Evolutionary conservation across 1,284 basidiomycete genomes (phyloP), one percentile per base, ranked within the genome.

Genomic region (Fistulinella cinereoalba): DNA sequence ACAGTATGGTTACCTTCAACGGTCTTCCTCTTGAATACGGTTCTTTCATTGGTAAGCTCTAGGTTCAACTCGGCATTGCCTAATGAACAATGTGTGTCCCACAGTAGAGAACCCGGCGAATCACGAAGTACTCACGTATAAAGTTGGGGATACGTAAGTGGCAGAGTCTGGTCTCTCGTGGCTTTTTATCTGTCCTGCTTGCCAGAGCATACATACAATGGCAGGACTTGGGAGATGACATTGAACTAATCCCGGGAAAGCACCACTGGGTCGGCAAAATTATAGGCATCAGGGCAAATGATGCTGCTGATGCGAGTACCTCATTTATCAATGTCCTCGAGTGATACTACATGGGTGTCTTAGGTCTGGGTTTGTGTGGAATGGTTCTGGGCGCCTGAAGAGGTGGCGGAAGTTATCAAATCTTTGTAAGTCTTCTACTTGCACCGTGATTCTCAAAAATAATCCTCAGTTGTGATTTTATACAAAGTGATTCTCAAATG

Each of bases 361-460:
- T 36, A 80, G 70, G 76, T 77, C 0, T 79, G 74, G 73, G 66
- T 65, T 1, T 57, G 55, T 11, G 66, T 80, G 0, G 70, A 73
- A 42, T 80, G 79, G 79, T 79, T 64, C 40, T 80, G 75, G 58
- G 67, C 70, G 0, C 66, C 67, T 0, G 32, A 62, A 8, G 78
- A 80, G 28, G 68, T 74, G 1, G 58, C 60, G 0, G 52, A 54
- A 2, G 57, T 71, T 0, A 55, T 76, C 24, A 72, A 72, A 27
- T 71, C 74, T 3, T 76, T 79, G 77, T 77, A 46, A 50, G 73
- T 61, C 10, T 1, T 23, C 21, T 3, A 27, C n/a, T 7, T 18
- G 16, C 4, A 2, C 6, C 15, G 0, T 15, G 6, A 11, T 15
- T 6, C 6, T 31, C 6, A n/a, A n/a, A n/a, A n/a, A n/a, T n/a